Evolutionary conservation across 805 yeast species (phyloP).

Genomic region (Saturnispora dispora): DNA sequence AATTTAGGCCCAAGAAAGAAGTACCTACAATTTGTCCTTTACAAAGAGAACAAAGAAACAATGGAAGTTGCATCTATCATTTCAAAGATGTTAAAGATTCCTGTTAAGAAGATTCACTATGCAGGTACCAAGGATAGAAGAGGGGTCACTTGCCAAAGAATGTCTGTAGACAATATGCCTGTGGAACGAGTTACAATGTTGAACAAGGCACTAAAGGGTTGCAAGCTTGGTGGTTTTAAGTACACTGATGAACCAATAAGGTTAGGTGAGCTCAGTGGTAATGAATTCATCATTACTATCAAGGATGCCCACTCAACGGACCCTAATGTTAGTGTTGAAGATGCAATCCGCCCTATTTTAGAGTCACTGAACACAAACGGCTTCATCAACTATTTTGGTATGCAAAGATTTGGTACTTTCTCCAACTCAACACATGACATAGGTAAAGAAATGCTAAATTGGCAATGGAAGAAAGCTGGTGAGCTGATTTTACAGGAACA

Average conservation of each 20-base stretch:
- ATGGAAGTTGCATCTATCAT: conserved; percentile 85
- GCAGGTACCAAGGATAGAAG: conserved; percentile 98
- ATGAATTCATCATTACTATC: conserved; percentile 78
- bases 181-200: conserved; percentile 68
- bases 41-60: conserved; percentile 93
- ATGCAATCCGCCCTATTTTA: conserved; percentile 43
- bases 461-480: conserved; percentile 73
- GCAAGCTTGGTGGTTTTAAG: conserved; percentile 68
- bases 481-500: conserved; percentile 79
- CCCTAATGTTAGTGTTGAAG: conserved; percentile 31
- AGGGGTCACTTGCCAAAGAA: conserved; percentile 85
- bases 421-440: conserved; percentile 83
- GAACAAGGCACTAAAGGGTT: conserved; percentile 68
- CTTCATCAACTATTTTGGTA: conserved; percentile 91
- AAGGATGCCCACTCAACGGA: conserved; percentile 51
- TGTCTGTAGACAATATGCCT: conserved; percentile 58
- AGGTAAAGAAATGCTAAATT: conserved; percentile 63
- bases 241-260: conserved; percentile 55
- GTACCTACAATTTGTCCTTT: conserved; percentile 67
- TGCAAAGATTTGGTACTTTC: conserved; percentile 97
- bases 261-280: conserved; percentile 82
- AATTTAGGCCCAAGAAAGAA: conserved; percentile 66
- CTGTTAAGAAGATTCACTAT: conserved; percentile 61
- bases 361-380: conserved; percentile 56
- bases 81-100: conserved; percentile 63